phyloP scores from a whole-genome alignment of 805 yeast genomes.

The Pichia pseudocactophila region DNA sequence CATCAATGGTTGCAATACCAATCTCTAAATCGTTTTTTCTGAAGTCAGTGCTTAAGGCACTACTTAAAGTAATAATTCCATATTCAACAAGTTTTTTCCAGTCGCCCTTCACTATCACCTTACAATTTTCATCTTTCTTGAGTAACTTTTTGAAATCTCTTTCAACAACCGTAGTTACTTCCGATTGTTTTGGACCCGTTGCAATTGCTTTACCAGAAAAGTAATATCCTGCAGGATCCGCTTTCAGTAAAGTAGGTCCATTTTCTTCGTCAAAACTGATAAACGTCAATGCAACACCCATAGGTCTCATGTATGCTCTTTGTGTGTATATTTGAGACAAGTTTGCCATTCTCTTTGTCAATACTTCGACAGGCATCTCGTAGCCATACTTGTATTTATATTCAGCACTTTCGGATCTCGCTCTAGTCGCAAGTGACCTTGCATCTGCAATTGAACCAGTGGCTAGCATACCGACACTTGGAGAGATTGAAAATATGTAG shows the following conservation, averaged over 20 bases:
- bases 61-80: constrained; percentile 78
- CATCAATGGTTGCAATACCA: constrained; percentile 70
- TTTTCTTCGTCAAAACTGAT: constrained; percentile 79
- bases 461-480: constrained; percentile 77
- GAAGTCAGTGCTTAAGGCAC: constrained; percentile 85
- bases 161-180: constrained; percentile 81
- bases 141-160: constrained; percentile 70
- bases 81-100: constrained; percentile 87
- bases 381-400: constrained; percentile 91
- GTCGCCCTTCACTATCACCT: constrained; percentile 55
- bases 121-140: constrained; percentile 22
- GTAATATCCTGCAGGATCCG: constrained; percentile 96
- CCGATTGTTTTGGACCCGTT: constrained; percentile 97
- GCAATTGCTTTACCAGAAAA: constrained; percentile 87
- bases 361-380: constrained; percentile 90
- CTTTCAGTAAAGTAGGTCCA: constrained; percentile 85
- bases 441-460: constrained; percentile 97
- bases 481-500: constrained; percentile 76
- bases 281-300: constrained; percentile 88
- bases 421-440: constrained; percentile 79
- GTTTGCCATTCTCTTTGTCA: constrained; percentile 93
- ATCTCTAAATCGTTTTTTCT: constrained; percentile 89
- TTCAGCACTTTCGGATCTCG: constrained; percentile 93
- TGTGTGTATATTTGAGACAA: constrained; percentile 93
- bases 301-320: constrained; percentile 96